Base-by-base conservation (phyloP, 2,329 filamentous ascomycete species). In the Talaromyces rugulosus region DNA sequence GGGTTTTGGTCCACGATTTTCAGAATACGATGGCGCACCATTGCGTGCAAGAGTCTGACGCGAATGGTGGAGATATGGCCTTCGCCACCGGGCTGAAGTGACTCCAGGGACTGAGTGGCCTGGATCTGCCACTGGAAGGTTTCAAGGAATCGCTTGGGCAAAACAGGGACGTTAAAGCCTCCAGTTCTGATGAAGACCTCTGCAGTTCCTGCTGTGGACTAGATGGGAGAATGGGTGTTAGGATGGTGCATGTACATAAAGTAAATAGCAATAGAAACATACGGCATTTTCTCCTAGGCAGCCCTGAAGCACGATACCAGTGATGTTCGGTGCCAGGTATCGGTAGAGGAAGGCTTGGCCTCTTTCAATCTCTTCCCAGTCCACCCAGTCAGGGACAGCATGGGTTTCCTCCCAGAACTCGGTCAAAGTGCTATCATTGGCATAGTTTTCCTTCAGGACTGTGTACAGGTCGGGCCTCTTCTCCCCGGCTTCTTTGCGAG, bases 261-360 rank as follows among this genome's bases (percentile, higher is more conserved):
- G 23, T 23, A 1, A 12, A 34, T 33, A 9, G 11, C 33, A 68
- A 54, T 73, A 72, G 18, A 16, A 8, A 69, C 72, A 66, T 47
- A 74, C 72, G 18, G 67, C 86, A 7, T 87, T 89, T 23, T 92
- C 74, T 27, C 84, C 83, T 0, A 89, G 33, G 33, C 33, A 85
- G 3, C 33, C 0, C 85, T 86, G 33, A 12, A 34, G 33, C 33
- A 34, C 33, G 12, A 34, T 34, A 4, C 33, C 33, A 34, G 33
- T 34, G 11, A 34, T 34, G 5, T 34, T 34, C 33, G 33, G 33
- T 8, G 33, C 33, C 18, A 85, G 88, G 72, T 92, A 93, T 36
- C 89, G 85, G 72, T 91, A 92, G 69, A 92, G 91, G 0, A 92
- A 84, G 66, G 89, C 85, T 71, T 94, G 90, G 0, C 90, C 91